Percentiles rank a stretch among this genome's conserved stretches.
phyloP scores from a whole-genome alignment of 2,329 filamentous ascomycete genomes.

The Colletotrichum paranaense region DNA sequence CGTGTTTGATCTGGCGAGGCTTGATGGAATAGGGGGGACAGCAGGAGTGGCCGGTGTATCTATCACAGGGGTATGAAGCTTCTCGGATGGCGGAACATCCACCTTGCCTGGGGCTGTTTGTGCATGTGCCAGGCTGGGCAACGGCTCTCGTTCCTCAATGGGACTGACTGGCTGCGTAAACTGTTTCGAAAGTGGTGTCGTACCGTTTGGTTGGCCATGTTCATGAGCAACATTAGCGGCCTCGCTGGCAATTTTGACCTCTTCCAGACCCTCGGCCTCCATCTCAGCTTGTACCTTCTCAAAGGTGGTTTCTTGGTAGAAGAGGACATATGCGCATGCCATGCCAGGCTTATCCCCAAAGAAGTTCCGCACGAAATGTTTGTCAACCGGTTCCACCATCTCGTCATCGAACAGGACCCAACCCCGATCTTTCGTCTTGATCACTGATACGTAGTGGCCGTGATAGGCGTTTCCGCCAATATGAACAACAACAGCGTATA shows the following conservation, averaged over 20 bases:
- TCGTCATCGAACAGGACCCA: constrained; percentile 99
- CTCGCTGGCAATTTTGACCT: constrained; percentile 66
- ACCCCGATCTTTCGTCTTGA: constrained; percentile 95
- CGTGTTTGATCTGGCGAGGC: constrained; percentile 36
- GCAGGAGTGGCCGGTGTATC: constrained; percentile 46
- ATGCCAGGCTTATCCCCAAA: constrained; percentile 93
- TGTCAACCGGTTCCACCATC: constrained; percentile 97
- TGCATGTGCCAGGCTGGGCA: constrained; percentile 73
- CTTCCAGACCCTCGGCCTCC: constrained; percentile 80
- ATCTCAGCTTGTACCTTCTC: constrained; percentile 80
- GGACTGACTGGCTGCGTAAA: constrained; percentile 60
- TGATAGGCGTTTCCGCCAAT: constrained; percentile 98
- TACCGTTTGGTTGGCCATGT: constrained; percentile 55
- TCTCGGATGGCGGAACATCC: constrained; percentile 38
- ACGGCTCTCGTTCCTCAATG: constrained; percentile 60
- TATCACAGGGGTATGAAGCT: constrained; percentile 44
- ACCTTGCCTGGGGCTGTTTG: constrained; percentile 67
- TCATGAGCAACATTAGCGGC: constrained; percentile 67
- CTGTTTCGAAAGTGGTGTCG: constrained; percentile 59
- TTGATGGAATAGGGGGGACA: constrained; percentile 41
- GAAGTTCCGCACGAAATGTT: constrained; percentile 95
- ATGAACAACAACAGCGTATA: constrained; percentile 97
- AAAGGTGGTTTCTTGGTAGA: constrained; percentile 91
- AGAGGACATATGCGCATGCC: constrained; percentile 95
- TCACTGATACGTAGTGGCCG: constrained; percentile 96